These are phyloP conservation scores for Colletotrichum sp. DNA, from an alignment of 2,329 filamentous ascomycete genomes.

Conservation along the genomic window DNA sequence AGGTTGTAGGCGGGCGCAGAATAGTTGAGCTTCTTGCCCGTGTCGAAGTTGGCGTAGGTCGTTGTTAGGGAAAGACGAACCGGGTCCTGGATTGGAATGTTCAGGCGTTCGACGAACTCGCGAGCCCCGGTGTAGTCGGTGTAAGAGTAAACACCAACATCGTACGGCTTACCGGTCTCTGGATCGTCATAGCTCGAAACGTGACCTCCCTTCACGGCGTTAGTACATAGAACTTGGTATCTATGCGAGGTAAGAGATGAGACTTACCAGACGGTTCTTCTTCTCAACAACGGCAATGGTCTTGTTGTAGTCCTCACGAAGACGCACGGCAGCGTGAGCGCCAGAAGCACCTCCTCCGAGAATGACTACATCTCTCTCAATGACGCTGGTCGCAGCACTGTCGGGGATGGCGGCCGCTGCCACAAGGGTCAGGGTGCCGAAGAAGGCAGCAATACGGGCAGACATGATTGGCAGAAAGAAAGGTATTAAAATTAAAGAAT, in stretches of 20 bases:
- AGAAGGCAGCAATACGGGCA: background rate
- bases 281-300: constrained; percentile 41
- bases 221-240: constrained; percentile 11
- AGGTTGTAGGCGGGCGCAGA: constrained; percentile 24
- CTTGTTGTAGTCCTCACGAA: constrained; percentile 38
- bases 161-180: constrained; percentile 34
- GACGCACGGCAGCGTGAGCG: constrained; percentile 38
- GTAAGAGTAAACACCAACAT: constrained; percentile 43
- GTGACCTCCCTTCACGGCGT: constrained; percentile 47
- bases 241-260: background rate
- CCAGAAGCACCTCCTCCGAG: constrained; percentile 43
- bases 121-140: constrained; percentile 41
- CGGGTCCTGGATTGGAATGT: constrained; percentile 33
- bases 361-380: constrained; percentile 37
- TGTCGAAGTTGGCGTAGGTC: constrained; percentile 39
- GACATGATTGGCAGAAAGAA: background rate
- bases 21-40: constrained; percentile 34
- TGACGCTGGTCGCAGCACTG: background rate
- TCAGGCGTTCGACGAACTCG: constrained; percentile 50
- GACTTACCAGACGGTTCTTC: constrained; percentile 32
- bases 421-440: background rate
- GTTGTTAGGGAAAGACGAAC: constrained; percentile 30
- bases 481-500: background rate
- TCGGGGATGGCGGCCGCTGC: background rate
- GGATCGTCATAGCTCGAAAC: constrained; percentile 51